phyloP scores from a whole-genome alignment of 352 stramenopile species.

The Phytophthora hybrid region DNA sequence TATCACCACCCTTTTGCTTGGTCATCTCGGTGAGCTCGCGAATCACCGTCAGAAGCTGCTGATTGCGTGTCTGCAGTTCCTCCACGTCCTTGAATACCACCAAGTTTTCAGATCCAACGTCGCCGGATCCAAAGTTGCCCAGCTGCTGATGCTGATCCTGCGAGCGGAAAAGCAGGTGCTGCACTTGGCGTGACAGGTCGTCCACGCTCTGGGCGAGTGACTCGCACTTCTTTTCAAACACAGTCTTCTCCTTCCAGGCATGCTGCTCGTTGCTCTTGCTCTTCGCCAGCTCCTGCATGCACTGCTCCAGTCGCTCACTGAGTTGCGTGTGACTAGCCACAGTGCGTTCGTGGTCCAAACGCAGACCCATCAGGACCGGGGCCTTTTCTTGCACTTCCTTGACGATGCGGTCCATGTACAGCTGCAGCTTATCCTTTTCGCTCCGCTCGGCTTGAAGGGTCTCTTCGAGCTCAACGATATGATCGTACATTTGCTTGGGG shows the following conservation, averaged over 20 bases:
- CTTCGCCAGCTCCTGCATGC: conserved; percentile 76
- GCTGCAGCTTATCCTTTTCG: conserved; percentile 90
- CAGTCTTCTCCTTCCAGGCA: conserved; percentile 66
- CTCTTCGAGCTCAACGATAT: conserved; percentile 90
- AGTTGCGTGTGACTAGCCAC: conserved; percentile 85
- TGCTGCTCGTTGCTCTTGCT: conserved; percentile 76
- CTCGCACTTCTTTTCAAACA: conserved; percentile 75
- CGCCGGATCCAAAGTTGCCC: conserved; percentile 26
- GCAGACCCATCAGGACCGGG: conserved; percentile 89
- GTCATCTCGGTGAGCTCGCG: conserved; percentile 74
- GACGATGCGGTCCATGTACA: conserved; percentile 93
- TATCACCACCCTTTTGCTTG: conserved; percentile 31
- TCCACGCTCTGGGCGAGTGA: conserved; percentile 85
- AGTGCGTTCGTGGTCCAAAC: conserved; percentile 91
- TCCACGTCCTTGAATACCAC: conserved; percentile 89
- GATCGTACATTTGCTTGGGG: conserved; percentile 91
- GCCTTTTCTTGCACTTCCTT: conserved; percentile 94
- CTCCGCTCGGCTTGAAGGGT: conserved; percentile 77
- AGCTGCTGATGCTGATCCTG: conserved; percentile 58
- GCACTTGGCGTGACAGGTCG: conserved; percentile 93
- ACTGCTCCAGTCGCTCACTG: conserved; percentile 71
- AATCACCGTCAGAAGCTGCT: conserved; percentile 88
- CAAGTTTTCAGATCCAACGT: conserved; percentile 74
- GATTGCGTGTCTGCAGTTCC: conserved; percentile 93
- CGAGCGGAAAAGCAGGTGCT: conserved; percentile 83